A percentile compares a stretch with the other conserved stretches of the same genome.
phyloP scores from a whole-genome alignment of 2,329 filamentous ascomycete genomes.

The Colletotrichum sp. region DNA sequence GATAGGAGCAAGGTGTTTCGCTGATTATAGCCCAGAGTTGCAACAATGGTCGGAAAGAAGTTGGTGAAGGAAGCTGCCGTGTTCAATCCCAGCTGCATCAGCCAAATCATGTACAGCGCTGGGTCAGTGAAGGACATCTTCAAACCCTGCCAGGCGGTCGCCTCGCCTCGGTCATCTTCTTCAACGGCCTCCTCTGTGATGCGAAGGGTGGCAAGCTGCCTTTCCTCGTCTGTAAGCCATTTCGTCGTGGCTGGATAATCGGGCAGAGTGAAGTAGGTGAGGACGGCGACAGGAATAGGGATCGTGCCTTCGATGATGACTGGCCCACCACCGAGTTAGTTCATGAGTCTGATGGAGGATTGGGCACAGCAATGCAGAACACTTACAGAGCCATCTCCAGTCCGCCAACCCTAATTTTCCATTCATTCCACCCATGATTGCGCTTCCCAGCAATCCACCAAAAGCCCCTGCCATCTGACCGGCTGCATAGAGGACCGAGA shows the following conservation, averaged over 20 bases:
- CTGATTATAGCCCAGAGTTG: background rate
- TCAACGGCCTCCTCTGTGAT: background rate
- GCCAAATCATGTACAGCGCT: conserved; percentile 4
- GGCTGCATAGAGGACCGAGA: conserved; percentile 48
- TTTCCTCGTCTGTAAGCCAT: conserved; percentile 38
- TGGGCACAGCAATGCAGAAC: conserved; percentile 49
- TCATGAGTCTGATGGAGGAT: background rate
- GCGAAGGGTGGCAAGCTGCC: conserved; percentile 36
- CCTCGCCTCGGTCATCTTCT: background rate
- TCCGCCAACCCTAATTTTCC: conserved; percentile 43
- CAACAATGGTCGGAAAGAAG: background rate
- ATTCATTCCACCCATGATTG: conserved; percentile 29
- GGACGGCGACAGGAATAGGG: conserved; percentile 11
- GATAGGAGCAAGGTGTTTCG: conserved; percentile 18
- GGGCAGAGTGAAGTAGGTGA: conserved; percentile 14
- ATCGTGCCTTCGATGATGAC: conserved; percentile 4
- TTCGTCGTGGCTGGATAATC: conserved; percentile 37
- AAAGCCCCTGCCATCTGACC: conserved; percentile 27
- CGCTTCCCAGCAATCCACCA: conserved; percentile 29
- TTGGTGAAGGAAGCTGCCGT: background rate
- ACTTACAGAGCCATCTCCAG: conserved; percentile 78
- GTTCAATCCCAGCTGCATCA: conserved; percentile 2
- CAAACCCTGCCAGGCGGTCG: background rate
- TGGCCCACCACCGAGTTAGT: background rate
- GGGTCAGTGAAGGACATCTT: background rate